Percentiles rank a stretch among this genome's conserved stretches.
Evolutionary conservation across 495 filamentous ascomycete species (phyloP).

Genomic region (Aspergillus baeticus): DNA sequence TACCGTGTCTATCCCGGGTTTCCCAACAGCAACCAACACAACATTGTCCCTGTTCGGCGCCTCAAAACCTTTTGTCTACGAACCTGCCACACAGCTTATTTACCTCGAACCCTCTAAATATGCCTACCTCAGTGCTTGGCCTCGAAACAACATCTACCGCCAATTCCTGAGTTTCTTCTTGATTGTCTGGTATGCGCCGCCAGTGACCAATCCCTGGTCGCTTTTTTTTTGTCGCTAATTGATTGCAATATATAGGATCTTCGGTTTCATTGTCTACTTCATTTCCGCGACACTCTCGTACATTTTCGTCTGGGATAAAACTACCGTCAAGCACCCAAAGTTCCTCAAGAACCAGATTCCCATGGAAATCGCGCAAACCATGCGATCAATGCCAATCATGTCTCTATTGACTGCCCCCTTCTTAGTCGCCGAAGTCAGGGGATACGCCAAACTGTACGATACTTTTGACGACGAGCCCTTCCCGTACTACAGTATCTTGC

Average conservation of each 20-base stretch:
- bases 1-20: conserved; percentile 41
- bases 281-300: conserved; percentile 81
- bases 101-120: conserved; percentile 68
- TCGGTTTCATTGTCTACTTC: conserved; percentile 83
- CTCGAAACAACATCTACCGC: conserved; percentile 76
- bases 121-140: conserved; percentile 79
- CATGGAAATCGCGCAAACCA: conserved; percentile 81
- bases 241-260: conserved; percentile 57
- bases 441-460: conserved; percentile 87
- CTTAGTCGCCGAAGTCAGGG: conserved; percentile 80
- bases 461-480: conserved; percentile 68
- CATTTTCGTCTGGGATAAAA: conserved; percentile 90
- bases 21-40: conserved; percentile 40
- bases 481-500: conserved; percentile 72
- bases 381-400: conserved; percentile 75
- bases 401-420: conserved; percentile 78
- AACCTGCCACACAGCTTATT: conserved; percentile 71
- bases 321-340: conserved; percentile 85
- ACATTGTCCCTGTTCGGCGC: conserved; percentile 42
- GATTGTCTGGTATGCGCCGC: conserved; percentile 72
- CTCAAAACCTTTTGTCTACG: conserved; percentile 56
- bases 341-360: conserved; percentile 92
- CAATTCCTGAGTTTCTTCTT: conserved; percentile 75
- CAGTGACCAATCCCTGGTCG: neutral
- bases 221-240: conserved; percentile 3